phyloP scores from a whole-genome alignment of 441 rosid species.

The Metrosideros polymorpha region DNA sequence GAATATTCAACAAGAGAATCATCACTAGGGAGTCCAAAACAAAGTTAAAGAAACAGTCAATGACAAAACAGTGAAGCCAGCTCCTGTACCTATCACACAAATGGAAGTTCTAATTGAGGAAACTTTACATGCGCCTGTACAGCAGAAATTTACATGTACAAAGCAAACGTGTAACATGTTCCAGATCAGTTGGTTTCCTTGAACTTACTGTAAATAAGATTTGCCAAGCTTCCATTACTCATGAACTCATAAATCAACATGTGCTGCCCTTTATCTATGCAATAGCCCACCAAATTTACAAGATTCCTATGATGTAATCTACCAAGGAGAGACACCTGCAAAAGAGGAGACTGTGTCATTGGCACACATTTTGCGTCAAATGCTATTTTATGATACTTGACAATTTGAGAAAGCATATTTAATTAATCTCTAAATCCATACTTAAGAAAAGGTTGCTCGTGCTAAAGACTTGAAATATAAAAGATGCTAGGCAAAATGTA shows the following conservation, averaged over 20 bases:
- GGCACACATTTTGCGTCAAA: not conserved
- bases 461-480: not conserved
- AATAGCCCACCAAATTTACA: constrained; percentile 87
- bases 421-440: not conserved
- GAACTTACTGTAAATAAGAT: constrained; percentile 64
- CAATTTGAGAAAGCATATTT: not conserved
- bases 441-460: not conserved
- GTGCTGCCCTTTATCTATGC: constrained; percentile 71
- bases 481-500: not conserved
- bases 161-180: not conserved
- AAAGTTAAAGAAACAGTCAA: not conserved
- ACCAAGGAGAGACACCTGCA: constrained; percentile 69
- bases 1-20: not conserved
- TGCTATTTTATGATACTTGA: not conserved
- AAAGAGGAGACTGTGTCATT: constrained; percentile 4
- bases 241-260: constrained; percentile 93
- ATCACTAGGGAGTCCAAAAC: not conserved
- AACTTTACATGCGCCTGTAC: not conserved
- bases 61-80: not conserved
- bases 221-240: constrained; percentile 92
- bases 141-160: not conserved
- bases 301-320: constrained; percentile 95
- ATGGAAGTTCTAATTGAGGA: not conserved
- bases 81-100: not conserved
- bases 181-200: not conserved